Evolutionary conservation across 1,139 yeast genomes (phyloP).

Genomic region (Zygoascus meyerae): DNA sequence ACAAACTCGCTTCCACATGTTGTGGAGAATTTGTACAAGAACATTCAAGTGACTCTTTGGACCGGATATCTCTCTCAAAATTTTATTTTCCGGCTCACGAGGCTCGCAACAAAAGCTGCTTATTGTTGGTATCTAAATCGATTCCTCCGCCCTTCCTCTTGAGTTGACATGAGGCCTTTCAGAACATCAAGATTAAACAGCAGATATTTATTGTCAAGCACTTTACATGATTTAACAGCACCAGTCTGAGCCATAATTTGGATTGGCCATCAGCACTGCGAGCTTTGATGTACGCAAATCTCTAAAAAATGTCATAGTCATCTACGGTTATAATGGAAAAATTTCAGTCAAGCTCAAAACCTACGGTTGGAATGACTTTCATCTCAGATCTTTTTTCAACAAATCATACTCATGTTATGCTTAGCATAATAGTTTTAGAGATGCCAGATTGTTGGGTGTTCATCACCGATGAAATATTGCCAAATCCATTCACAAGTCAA

Average conservation of each 20-base stretch:
- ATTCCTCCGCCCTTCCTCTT: background rate
- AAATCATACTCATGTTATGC: slow-evolving; percentile 27
- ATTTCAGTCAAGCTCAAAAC: no score
- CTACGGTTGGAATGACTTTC: background rate
- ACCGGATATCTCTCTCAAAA: background rate
- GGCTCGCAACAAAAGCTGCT: background rate
- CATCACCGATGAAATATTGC: slow-evolving; percentile 18
- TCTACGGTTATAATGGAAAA: no score
- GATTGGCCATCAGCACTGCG: no score
- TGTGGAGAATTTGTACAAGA: background rate
- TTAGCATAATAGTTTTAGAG: slow-evolving; percentile 27
- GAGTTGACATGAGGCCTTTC: no score
- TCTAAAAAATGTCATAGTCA: no score
- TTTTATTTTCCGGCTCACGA: background rate
- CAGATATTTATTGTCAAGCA: no score
- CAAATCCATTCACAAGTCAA: background rate
- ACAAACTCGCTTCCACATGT: background rate
- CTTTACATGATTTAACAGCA: no score
- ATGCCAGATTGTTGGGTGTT: slow-evolving; percentile 29
- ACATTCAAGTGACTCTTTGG: background rate
- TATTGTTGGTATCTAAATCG: background rate
- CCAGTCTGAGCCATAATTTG: no score
- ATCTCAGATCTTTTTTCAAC: slow-evolving; percentile 10
- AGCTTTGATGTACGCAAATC: no score
- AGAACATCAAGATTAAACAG: no score